These are phyloP conservation scores for Mucor irregularis DNA, from an alignment of 371 early-diverging fungal genomes.

Conservation along the genomic window DNA sequence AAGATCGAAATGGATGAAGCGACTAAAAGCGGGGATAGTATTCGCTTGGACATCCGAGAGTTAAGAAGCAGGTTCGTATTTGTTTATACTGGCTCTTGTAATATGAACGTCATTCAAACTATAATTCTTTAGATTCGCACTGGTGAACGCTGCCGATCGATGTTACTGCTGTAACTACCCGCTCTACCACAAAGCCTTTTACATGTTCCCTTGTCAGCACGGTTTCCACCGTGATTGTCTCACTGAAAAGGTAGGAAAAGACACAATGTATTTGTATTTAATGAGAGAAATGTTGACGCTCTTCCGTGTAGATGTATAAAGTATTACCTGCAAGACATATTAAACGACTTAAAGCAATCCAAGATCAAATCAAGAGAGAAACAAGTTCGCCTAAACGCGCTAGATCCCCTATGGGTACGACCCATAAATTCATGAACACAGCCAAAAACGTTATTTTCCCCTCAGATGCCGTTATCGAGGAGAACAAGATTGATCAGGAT, in stretches of 20 bases:
- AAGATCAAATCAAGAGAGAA: conserved; percentile 56
- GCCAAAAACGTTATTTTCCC: conserved; percentile 38
- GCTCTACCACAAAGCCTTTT: conserved; percentile 83
- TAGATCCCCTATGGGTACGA: conserved; percentile 21
- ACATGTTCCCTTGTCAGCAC: conserved; percentile 95
- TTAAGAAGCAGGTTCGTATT: conserved; percentile 61
- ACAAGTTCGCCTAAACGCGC: conserved; percentile 15
- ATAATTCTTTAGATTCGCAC: conserved; percentile 60
- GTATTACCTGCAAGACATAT: conserved; percentile 37
- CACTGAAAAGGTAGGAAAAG: conserved; percentile 57
- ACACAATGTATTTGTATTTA: not conserved
- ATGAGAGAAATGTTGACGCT: not conserved
- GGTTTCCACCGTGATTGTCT: conserved; percentile 90
- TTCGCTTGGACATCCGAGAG: conserved; percentile 82
- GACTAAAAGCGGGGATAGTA: conserved; percentile 77
- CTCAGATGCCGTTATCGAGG: conserved; percentile 24
- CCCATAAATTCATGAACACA: conserved; percentile 39
- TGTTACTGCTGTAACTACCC: conserved; percentile 81
- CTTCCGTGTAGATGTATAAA: conserved; percentile 29
- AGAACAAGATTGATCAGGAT: conserved; percentile 56
- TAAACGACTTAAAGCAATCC: conserved; percentile 48
- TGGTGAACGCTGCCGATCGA: conserved; percentile 75
- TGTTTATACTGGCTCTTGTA: not conserved
- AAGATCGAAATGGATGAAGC: conserved; percentile 92
- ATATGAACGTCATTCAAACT: not conserved